phyloP scores from a whole-genome alignment of 305 asterid species.

The Solanum aculeatissimum region DNA sequence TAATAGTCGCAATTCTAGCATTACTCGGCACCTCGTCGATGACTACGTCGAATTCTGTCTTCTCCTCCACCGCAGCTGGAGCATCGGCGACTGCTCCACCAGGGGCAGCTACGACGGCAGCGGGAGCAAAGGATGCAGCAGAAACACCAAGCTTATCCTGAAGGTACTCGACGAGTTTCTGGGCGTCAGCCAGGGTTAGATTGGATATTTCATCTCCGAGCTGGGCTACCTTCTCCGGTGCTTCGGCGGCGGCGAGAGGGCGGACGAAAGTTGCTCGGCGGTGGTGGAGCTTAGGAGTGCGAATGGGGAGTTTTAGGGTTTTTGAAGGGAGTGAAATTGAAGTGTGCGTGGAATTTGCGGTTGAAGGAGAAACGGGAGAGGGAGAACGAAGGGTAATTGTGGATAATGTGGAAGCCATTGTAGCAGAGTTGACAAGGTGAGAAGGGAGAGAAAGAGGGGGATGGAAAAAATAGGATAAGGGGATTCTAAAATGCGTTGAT shows the following conservation, averaged over 20 bases:
- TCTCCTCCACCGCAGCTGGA: slow-evolving; percentile 63
- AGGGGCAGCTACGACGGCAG: slow-evolving; percentile 21
- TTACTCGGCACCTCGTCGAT: slow-evolving; percentile 80
- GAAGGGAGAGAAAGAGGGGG: neutral
- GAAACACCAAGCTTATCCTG: slow-evolving; percentile 92
- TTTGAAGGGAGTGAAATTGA: slow-evolving; percentile 24
- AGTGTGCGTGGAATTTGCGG: neutral
- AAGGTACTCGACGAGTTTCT: slow-evolving; percentile 87
- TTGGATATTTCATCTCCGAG: slow-evolving; percentile 78
- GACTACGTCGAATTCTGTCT: slow-evolving; percentile 77
- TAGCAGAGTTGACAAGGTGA: neutral
- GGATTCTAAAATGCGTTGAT: neutral
- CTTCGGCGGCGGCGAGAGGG: slow-evolving; percentile 65
- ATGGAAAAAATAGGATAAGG: neutral
- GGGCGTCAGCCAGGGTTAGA: slow-evolving; percentile 75
- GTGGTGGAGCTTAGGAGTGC: slow-evolving; percentile 15
- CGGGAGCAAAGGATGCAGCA: slow-evolving; percentile 75
- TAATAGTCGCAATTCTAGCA: slow-evolving; percentile 63
- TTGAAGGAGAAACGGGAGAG: neutral
- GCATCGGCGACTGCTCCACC: slow-evolving; percentile 28
- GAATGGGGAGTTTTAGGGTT: slow-evolving; percentile 23
- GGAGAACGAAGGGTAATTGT: neutral
- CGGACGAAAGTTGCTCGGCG: slow-evolving; percentile 28
- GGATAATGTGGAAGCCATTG: slow-evolving; percentile 3
- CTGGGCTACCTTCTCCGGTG: slow-evolving; percentile 64